These are phyloP conservation scores for Pyracantha coccinea DNA, from an alignment of 331 rosid species.

Conservation along the genomic window DNA sequence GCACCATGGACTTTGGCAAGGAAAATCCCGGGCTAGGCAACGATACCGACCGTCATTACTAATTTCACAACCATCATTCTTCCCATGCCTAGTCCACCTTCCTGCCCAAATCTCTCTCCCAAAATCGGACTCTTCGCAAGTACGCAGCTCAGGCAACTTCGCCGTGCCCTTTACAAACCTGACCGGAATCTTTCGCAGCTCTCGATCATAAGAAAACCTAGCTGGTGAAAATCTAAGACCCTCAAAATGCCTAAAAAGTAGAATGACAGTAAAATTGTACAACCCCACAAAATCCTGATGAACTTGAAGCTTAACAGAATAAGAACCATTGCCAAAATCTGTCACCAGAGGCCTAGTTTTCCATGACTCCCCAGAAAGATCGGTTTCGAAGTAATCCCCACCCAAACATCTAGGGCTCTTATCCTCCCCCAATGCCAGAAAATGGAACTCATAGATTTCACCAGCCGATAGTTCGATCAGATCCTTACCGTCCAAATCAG, in stretches of 20 bases:
- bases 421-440: constrained; percentile 61
- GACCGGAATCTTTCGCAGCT: constrained; percentile 43
- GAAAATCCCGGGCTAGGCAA: constrained; percentile 50
- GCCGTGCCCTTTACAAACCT: constrained; percentile 40
- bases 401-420: constrained; percentile 77
- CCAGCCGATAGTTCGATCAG: constrained; percentile 56
- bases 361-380: constrained; percentile 80
- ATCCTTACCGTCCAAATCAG: constrained; percentile 43
- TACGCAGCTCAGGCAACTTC: constrained; percentile 36
- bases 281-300: constrained; percentile 69
- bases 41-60: constrained; percentile 68
- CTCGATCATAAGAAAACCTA: constrained; percentile 42
- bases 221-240: constrained; percentile 66
- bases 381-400: constrained; percentile 88
- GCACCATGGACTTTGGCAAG: constrained; percentile 80
- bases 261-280: constrained; percentile 52
- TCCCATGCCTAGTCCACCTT: constrained; percentile 88
- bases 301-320: constrained; percentile 62
- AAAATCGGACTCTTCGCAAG: constrained; percentile 57
- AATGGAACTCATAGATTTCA: constrained; percentile 55
- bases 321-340: constrained; percentile 78
- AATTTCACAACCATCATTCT: constrained; percentile 53
- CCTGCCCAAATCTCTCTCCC: constrained; percentile 64
- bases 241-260: constrained; percentile 69
- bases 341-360: constrained; percentile 75